phyloP scores from a whole-genome alignment of 2,329 filamentous ascomycete genomes.

The Trichoderma atroviride region DNA sequence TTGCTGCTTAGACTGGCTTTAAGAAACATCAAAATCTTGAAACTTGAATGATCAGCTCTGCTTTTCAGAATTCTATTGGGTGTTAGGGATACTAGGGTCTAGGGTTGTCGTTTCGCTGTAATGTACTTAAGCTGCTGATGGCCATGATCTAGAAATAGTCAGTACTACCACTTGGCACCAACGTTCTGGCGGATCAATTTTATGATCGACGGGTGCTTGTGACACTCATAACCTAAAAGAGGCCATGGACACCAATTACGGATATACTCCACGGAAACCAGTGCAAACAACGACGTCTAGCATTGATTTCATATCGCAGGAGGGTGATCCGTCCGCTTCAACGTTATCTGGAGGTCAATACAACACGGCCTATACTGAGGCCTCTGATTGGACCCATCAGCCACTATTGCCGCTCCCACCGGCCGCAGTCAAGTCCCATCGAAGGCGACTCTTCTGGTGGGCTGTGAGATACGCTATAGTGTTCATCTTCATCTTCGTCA shows the following conservation, averaged over 20 bases:
- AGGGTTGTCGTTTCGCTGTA: too few relatives aligned
- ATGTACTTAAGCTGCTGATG: too few relatives aligned
- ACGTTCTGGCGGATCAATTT: neutral
- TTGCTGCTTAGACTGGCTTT: neutral
- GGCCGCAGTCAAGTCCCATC: neutral
- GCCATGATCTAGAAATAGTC: too few relatives aligned
- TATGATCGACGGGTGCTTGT: neutral
- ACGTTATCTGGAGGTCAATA: neutral
- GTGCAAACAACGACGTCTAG: neutral
- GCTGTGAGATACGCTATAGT: neutral
- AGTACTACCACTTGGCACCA: neutral
- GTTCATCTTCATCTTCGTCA: neutral
- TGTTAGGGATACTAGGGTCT: too few relatives aligned
- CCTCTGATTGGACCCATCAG: neutral
- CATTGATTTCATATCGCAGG: neutral
- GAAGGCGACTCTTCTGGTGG: neutral
- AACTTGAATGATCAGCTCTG: too few relatives aligned
- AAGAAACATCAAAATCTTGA: too few relatives aligned
- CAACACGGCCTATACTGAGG: neutral
- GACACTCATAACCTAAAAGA: neutral
- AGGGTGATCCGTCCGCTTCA: neutral
- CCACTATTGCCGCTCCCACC: neutral
- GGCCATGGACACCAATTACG: neutral
- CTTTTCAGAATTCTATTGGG: too few relatives aligned
- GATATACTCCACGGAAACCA: neutral